Conservation (phyloP, 2,329 filamentous ascomycete genomes). For the Drechslerella coelobrocha region DNA sequence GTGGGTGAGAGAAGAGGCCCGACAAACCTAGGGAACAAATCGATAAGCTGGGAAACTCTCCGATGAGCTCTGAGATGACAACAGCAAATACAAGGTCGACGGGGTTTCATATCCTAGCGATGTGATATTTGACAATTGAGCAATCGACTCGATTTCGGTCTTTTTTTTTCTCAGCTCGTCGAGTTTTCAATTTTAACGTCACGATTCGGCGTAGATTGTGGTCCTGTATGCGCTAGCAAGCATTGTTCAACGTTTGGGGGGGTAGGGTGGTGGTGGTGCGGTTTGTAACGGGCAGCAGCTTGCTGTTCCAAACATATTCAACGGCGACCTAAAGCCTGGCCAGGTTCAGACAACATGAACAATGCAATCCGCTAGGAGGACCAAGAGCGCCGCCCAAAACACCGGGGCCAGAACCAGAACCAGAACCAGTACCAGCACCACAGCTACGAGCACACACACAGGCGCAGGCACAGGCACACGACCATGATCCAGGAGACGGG, state of each 20-base stretch:
- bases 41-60: constrained; percentile 35
- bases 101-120: neutral
- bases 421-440: neutral
- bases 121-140: too few relatives aligned
- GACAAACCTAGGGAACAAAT: constrained; percentile 32
- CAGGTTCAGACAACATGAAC: neutral
- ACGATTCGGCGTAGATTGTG: too few relatives aligned
- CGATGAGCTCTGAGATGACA: constrained; percentile 47
- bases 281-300: too few relatives aligned
- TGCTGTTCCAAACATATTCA: constrained; percentile 16
- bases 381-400: too few relatives aligned
- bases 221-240: neutral
- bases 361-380: too few relatives aligned
- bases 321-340: constrained; percentile 29
- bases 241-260: too few relatives aligned
- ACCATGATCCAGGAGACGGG: too few relatives aligned
- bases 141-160: too few relatives aligned
- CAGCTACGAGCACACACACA: neutral
- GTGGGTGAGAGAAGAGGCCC: neutral
- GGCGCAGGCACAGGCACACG: neutral
- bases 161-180: constrained; percentile 10
- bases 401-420: too few relatives aligned
- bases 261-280: too few relatives aligned
- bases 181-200: constrained; percentile 14
- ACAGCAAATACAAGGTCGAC: constrained; percentile 4